Base-by-base conservation (phyloP, 2,329 filamentous ascomycete species). In the Neonectria coccinea region DNA sequence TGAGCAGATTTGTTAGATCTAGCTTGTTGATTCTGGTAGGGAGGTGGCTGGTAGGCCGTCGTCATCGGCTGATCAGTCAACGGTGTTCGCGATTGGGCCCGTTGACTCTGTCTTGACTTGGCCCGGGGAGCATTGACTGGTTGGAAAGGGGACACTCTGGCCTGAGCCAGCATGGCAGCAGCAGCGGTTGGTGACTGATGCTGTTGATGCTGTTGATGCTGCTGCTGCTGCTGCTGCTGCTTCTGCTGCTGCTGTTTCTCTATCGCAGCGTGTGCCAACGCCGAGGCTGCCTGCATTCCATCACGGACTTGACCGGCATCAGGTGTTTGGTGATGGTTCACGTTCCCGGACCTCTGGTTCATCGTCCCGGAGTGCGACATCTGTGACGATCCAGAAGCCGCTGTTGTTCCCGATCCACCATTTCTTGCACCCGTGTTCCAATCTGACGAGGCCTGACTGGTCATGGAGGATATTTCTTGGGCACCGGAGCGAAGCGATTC, bases 31-130 rank as follows among this genome's bases (percentile, higher is more conserved):
- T 22, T 51, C 47, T 59, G 33, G 4, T 63, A 61, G 20, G 51
- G 25, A 8, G 68, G 65, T 18, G 72, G 61, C 41, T 67, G 68
- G 11, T 68, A 67, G 7, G 53, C 68, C 36, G 61, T 52, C n/a
- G 33, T 9, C 6, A 25, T 31, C 11, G 72, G 56, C 29, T 71
- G 63, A 5, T 75, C 68, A n/a, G 61, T 62, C 18, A 71, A 67
- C 4, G 77, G 74, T 22, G 77, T 76, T 16, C 69, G 74, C 5
- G 66, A 75, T 57, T 78, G 76, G 1, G 73, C 63, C 45, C 76
- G 75, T n/a, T 79, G 78, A 2, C 75, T 73, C 48, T 79, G 77
- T 56, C 76, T 72, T 12, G 80, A 80, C 61, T 74, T 74, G 11
- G 75, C 69, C 25, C 73, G 72, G 56, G 76, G 63, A 25, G 67